phyloP scores from a whole-genome alignment of 306 rosid genomes.

The Gillenia trifoliata region DNA sequence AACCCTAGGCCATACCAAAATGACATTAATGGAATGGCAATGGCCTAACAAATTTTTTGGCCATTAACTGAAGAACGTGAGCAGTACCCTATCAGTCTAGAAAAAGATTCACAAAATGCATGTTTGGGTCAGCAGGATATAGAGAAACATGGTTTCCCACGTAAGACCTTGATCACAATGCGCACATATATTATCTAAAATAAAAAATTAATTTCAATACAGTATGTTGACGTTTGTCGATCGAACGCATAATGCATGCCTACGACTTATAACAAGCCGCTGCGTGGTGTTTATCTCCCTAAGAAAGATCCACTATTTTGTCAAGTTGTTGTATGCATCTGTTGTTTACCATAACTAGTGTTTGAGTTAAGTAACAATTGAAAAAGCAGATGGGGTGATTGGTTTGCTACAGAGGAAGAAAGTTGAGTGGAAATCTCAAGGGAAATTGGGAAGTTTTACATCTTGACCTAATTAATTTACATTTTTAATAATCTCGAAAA shows the following conservation, averaged over 20 bases:
- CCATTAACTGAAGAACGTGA: not conserved
- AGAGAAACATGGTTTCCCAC: not conserved
- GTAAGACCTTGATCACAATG: not conserved
- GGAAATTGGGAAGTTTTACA: not conserved
- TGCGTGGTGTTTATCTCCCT: conserved; percentile 1
- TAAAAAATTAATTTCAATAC: not conserved
- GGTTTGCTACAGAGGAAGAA: not conserved
- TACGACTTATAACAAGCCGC: not conserved
- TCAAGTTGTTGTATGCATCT: not conserved
- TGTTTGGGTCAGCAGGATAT: not conserved
- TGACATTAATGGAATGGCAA: not conserved
- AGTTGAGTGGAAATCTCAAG: not conserved
- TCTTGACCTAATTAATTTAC: not conserved
- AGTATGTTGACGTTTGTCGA: not conserved
- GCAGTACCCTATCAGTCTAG: not conserved
- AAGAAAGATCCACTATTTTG: too few species aligned
- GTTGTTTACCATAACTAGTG: not conserved
- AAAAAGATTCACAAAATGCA: not conserved
- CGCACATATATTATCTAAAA: not conserved
- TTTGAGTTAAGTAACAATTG: not conserved
- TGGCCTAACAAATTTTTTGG: not conserved
- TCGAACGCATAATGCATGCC: not conserved
- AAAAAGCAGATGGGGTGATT: not conserved
- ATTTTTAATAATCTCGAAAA: not conserved
- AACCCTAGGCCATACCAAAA: not conserved